phyloP scores from a whole-genome alignment of 345 rosid genomes.

The Arabidopsis arenosa region DNA sequence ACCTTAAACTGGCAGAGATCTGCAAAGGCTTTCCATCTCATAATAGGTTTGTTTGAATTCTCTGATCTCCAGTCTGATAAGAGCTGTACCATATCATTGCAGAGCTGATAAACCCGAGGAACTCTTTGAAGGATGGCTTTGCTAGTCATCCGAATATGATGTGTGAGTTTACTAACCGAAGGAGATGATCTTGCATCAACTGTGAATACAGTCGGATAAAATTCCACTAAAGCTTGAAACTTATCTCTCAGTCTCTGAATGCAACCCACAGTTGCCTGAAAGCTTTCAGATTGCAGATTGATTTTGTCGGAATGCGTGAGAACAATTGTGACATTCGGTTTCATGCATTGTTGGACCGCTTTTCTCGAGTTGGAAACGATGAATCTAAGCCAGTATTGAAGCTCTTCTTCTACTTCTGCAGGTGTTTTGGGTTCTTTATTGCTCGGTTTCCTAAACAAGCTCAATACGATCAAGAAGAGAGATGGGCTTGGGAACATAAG shows the following conservation, averaged over 20 bases:
- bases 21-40: slow-evolving; percentile 88
- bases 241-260: slow-evolving; percentile 72
- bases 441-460: slow-evolving; percentile 83
- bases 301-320: slow-evolving; percentile 80
- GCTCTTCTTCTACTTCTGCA: slow-evolving; percentile 81
- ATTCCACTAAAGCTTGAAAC: slow-evolving; percentile 80
- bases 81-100: slow-evolving; percentile 74
- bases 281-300: slow-evolving; percentile 63
- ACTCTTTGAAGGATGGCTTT: slow-evolving; percentile 79
- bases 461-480: slow-evolving; percentile 74
- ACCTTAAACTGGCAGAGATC: slow-evolving; percentile 89
- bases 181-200: slow-evolving; percentile 91
- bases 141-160: slow-evolving; percentile 74
- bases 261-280: slow-evolving; percentile 59
- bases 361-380: slow-evolving; percentile 81
- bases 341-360: slow-evolving; percentile 77
- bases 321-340: slow-evolving; percentile 78
- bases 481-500: slow-evolving; percentile 94
- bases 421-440: slow-evolving; percentile 81
- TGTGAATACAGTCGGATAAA: slow-evolving; percentile 83
- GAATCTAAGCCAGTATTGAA: slow-evolving; percentile 91
- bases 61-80: slow-evolving; percentile 88
- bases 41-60: slow-evolving; percentile 73
- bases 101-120: slow-evolving; percentile 90
- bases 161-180: slow-evolving; percentile 75